phyloP scores from a whole-genome alignment of 2,329 filamentous ascomycete species.

The Cadophora gregata region DNA sequence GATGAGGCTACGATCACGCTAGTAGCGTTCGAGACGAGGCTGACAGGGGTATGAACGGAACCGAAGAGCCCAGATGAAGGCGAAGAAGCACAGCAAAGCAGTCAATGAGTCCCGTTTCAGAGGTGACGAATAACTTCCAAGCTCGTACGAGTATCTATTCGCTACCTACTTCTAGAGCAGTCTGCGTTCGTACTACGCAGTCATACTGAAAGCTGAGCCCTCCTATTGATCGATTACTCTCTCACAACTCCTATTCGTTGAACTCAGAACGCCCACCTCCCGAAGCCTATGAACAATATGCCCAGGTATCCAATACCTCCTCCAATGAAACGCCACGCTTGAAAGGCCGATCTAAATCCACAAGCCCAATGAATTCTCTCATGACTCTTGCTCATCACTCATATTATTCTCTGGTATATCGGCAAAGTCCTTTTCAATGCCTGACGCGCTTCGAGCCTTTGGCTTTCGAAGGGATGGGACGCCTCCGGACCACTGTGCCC shows the following conservation, averaged over 20 bases:
- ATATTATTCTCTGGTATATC: slow-evolving; percentile 37
- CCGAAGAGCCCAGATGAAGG: not conserved
- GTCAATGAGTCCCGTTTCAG: not conserved
- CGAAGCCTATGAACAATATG: slow-evolving; percentile 21
- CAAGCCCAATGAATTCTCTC: slow-evolving; percentile 20
- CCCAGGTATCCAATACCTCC: slow-evolving; percentile 34
- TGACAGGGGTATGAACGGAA: not conserved
- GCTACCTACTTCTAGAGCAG: not conserved
- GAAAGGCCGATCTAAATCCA: slow-evolving; percentile 17
- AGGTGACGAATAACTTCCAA: not conserved
- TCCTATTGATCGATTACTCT: slow-evolving; percentile 24
- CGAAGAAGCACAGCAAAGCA: not conserved
- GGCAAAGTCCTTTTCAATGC: slow-evolving; percentile 37
- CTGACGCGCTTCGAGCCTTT: slow-evolving; percentile 33
- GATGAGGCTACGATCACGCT: slow-evolving; percentile 17
- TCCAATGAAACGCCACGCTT: slow-evolving; percentile 31
- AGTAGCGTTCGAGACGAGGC: slow-evolving; percentile 13
- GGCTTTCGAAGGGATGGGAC: slow-evolving; percentile 30
- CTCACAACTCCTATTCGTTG: slow-evolving; percentile 30
- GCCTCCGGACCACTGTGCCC: slow-evolving; percentile 41
- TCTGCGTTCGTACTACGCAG: not conserved
- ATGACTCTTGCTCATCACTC: slow-evolving; percentile 34
- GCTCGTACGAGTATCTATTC: not conserved
- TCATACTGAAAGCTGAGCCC: slow-evolving; percentile 4
- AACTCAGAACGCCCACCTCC: slow-evolving; percentile 27